Base-by-base conservation (phyloP, 805 yeast genomes). In the Wickerhamomyces alni region DNA sequence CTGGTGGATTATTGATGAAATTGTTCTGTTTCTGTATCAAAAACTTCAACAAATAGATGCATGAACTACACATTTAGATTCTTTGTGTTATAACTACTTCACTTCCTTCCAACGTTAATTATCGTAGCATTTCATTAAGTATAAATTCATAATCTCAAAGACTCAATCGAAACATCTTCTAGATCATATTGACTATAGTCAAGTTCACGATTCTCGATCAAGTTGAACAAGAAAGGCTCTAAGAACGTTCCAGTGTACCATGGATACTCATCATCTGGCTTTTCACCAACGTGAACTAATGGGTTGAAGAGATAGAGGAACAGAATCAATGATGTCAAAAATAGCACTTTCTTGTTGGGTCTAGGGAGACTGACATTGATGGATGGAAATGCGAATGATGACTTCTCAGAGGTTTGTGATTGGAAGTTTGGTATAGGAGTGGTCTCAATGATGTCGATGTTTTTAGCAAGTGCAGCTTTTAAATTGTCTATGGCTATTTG, bases 21-120 rank as follows among this genome's bases (percentile, higher is more conserved):
- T 25, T 65, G 12, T 43, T 63, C 19, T 65, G 70, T 44, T 42
- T 54, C 37, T 67, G 70, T 47, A 32, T 65, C 41, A 58, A 59
- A 41, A 59, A 37, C 12, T 21, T 41, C 34, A 46, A 38, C 38
- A 33, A 39, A 32, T 24, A 29, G 33, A 36, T 32, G 26, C 33
- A 24, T 35, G 37, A 18, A 18, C 24, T 18, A 17, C 30, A 24
- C 6, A 19, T 22, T 27, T 8, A 8, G 28, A 8, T 25, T 15
- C 12, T 25, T 24, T 36, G 15, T 33, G 26, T 25, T 9, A 16
- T 40, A 32, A 27, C 30, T 13, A 27, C 25, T n/a, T n/a, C n/a
- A n/a, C n/a, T n/a, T n/a, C n/a, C n/a, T n/a, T n/a, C n/a, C n/a
- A n/a, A n/a, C n/a, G n/a, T n/a, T n/a, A n/a, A n/a, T n/a, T n/a